phyloP scores from a whole-genome alignment of 2,329 filamentous ascomycete species.

The Tolypocladium inflatum region DNA sequence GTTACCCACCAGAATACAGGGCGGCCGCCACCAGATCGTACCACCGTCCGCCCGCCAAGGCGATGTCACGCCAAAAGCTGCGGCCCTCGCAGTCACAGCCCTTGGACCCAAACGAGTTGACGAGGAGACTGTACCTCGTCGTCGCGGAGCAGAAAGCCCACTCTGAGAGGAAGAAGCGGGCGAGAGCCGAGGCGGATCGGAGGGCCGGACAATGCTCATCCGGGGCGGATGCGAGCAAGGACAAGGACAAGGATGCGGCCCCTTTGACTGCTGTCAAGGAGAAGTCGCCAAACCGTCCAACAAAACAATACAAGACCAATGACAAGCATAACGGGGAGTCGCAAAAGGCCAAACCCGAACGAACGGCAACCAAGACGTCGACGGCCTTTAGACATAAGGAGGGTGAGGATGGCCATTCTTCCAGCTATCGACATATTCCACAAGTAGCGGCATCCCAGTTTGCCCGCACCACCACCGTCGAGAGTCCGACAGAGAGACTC shows the following conservation, averaged over 20 bases:
- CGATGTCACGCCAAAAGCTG: conserved; percentile 1
- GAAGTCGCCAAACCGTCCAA: conserved; percentile 1
- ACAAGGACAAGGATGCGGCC: neutral
- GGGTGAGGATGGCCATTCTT: conserved; percentile 2
- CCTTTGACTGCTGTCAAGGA: neutral
- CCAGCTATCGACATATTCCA: conserved; percentile 39
- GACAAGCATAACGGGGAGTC: neutral
- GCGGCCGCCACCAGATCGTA: conserved; percentile 1
- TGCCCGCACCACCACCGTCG: conserved; percentile 39
- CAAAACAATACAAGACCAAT: neutral
- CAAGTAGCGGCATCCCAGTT: conserved; percentile 46
- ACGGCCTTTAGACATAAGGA: conserved; percentile 9
- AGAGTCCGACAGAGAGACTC: conserved; percentile 24
- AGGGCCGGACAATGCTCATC: neutral
- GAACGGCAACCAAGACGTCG: conserved; percentile 1
- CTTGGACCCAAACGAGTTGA: conserved; percentile 46
- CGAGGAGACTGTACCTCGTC: conserved; percentile 40
- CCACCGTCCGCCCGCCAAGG: neutral
- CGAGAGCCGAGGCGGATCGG: conserved; percentile 14
- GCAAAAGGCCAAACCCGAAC: conserved; percentile 4
- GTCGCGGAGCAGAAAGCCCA: conserved; percentile 38
- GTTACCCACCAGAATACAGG: conserved; percentile 2
- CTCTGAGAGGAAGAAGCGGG: conserved; percentile 23
- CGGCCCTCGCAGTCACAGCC: conserved; percentile 17
- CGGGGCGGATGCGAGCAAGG: neutral